Percentiles rank a stretch among this genome's conserved stretches.
These are phyloP conservation scores for Paspalum notatum DNA, from an alignment of 176 grass and related monocot genomes.

Conservation along the genomic window DNA sequence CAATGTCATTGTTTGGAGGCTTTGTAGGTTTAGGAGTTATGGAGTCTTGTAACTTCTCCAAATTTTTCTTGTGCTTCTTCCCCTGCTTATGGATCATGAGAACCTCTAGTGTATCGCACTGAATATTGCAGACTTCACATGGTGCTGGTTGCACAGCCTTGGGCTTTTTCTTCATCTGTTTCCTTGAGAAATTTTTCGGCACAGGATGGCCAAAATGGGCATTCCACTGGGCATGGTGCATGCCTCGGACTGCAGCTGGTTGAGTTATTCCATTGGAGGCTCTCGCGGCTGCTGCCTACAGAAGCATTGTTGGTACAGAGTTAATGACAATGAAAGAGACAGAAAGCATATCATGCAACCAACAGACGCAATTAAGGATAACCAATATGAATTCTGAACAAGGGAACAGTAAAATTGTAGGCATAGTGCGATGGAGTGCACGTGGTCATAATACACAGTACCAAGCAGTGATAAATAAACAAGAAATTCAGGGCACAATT, in stretches of 20 bases:
- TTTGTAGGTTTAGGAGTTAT: constrained; percentile 51
- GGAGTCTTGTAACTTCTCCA: constrained; percentile 70
- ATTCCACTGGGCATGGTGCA: constrained; percentile 49
- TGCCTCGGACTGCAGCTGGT: constrained; percentile 16
- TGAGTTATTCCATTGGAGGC: constrained; percentile 43
- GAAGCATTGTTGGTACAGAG: not conserved
- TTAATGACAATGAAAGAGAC: constrained; percentile 9
- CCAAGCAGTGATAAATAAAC: constrained; percentile 3
- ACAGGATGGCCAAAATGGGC: constrained; percentile 44
- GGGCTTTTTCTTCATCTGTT: constrained; percentile 36
- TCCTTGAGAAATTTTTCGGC: constrained; percentile 37
- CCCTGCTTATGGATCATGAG: constrained; percentile 70
- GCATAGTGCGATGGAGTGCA: not conserved
- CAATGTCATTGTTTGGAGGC: constrained; percentile 10
- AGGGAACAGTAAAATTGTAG: constrained; percentile 1
- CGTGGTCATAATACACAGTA: not conserved
- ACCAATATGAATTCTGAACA: not conserved
- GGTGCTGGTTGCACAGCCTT: constrained; percentile 53
- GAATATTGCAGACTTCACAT: constrained; percentile 79
- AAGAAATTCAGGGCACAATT: not conserved
- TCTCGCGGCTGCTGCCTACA: constrained; percentile 45
- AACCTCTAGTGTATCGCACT: constrained; percentile 64
- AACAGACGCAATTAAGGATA: constrained; percentile 30
- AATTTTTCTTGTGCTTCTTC: constrained; percentile 86
- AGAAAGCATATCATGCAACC: not conserved